phyloP scores from a whole-genome alignment of 768 basidiomycete species.

The Brasilioporus rufonigricans region DNA sequence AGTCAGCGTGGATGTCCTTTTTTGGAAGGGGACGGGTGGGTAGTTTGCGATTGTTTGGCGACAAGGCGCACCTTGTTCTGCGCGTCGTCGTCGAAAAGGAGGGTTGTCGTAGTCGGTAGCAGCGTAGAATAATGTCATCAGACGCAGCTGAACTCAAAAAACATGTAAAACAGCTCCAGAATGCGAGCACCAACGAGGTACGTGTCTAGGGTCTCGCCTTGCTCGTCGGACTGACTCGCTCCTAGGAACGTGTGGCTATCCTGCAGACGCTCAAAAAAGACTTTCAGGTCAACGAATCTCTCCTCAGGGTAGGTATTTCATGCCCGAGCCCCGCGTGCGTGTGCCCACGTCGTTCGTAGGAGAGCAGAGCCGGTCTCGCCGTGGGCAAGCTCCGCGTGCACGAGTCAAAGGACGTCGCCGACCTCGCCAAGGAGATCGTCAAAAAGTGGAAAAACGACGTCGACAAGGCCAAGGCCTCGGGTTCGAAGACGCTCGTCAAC shows the following conservation, averaged over 20 bases:
- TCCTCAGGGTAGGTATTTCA: slow-evolving; percentile 63
- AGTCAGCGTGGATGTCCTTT: not conserved
- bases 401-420: slow-evolving; percentile 66
- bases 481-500: slow-evolving; percentile 13
- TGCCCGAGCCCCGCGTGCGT: slow-evolving; percentile 3
- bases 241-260: slow-evolving; percentile 64
- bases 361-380: slow-evolving; percentile 89
- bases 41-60: slow-evolving; percentile 24
- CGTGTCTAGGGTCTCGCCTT: slow-evolving; percentile 22
- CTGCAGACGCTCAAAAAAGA: slow-evolving; percentile 63
- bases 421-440: slow-evolving; percentile 87
- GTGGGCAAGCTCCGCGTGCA: slow-evolving; percentile 86
- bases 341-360: slow-evolving; percentile 42
- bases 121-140: slow-evolving; percentile 30
- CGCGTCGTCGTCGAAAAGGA: not conserved
- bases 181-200: slow-evolving; percentile 55
- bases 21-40: slow-evolving; percentile 5
- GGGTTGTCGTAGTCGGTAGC: slow-evolving; percentile 14
- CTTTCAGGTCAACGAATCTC: slow-evolving; percentile 64
- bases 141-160: slow-evolving; percentile 65
- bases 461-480: slow-evolving; percentile 53
- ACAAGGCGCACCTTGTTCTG: not conserved
- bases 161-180: slow-evolving; percentile 78
- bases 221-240: not conserved
- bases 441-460: slow-evolving; percentile 91